Evolutionary conservation across 352 stramenopile species (phyloP).

Genomic region (Phytophthora pluvialis): DNA sequence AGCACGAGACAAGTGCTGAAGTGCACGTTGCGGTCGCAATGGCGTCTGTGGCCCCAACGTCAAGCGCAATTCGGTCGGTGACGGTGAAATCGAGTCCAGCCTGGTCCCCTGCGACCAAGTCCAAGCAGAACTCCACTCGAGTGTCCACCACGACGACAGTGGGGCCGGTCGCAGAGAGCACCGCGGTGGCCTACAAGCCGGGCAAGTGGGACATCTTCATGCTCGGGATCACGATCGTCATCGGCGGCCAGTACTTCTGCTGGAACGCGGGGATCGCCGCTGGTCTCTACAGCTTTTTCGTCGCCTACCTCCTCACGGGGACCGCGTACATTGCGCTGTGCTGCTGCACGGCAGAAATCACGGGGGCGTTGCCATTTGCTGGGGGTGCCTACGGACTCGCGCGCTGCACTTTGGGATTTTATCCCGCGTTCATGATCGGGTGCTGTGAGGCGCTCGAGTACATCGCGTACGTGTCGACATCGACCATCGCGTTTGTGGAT

Average conservation of each 20-base stretch:
- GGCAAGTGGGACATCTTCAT: conserved; percentile 50
- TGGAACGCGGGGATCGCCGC: conserved; percentile 54
- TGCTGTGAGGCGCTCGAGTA: conserved; percentile 60
- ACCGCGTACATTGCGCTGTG: conserved; percentile 47
- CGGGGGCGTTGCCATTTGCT: conserved; percentile 49
- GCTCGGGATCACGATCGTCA: conserved; percentile 60
- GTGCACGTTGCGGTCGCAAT: too few species aligned
- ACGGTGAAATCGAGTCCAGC: conserved; percentile 3
- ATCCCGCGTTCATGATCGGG: conserved; percentile 52
- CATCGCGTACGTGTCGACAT: conserved; percentile 49
- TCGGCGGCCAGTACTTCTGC: conserved; percentile 59
- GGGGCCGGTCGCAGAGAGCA: background rate
- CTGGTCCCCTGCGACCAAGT: background rate
- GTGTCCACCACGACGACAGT: background rate
- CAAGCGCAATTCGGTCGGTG: conserved; percentile 20
- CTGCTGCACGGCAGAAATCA: conserved; percentile 56
- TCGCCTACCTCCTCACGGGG: conserved; percentile 46
- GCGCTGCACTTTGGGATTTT: conserved; percentile 51
- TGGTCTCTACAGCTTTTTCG: conserved; percentile 49
- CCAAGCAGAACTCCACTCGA: conserved; percentile 12
- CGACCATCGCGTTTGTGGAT: conserved; percentile 38
- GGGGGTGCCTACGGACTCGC: conserved; percentile 51
- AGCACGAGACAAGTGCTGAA: too few species aligned
- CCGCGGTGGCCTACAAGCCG: conserved; percentile 19
- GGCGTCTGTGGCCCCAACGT: conserved; percentile 4